Evolutionary conservation across 768 basidiomycete genomes (phyloP), one percentile per base, ranked within the genome.

Genomic region (Rhizopogon salebrosus): DNA sequence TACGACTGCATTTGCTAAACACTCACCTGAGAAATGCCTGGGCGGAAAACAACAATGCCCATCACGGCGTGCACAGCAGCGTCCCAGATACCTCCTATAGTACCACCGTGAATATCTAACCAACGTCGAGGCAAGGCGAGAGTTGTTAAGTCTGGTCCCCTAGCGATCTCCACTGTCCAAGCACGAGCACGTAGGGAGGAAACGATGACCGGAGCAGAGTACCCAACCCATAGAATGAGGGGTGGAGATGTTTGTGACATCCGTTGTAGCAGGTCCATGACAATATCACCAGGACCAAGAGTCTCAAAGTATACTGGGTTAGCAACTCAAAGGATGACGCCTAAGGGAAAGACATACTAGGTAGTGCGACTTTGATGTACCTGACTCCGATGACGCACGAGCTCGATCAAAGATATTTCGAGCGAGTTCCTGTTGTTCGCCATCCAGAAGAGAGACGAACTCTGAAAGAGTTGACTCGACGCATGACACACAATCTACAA

Each of bases 1-100:
- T 26, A 51, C 31, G 41, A 58, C 56, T 41, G 48, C 26, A 38
- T 51, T 31, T 55, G 7, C 20, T 20, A 14, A 18, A 31, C 29
- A 64, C 79, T 57, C 59, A 87, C 89, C 77, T 89, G 82, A 29
- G 82, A 75, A 49, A 90, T 79, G 3, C 89, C 89, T 22, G 90
- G 89, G 55, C 83, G 78, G 55, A 87, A 82, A 37, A 87, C 67
- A 36, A 92, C 64, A 23, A 82, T 67, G 7, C 87, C 80, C 49
- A 84, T 76, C 40, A 90, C 81, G 6, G 88, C 85, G 57, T 80
- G 75, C 41, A 85, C 62, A 7, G 83, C 89, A n/a, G 85, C 79
- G 51, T 80, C 76, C 90, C 90, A 92, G 35, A 79, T 75, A 52
- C 84, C 82, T 9, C 69, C 64, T 34, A 90, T 70, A 59, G 73